Evolutionary conservation across 176 grass and related monocot genomes (phyloP), one percentile per base, ranked within the genome.

Genomic region (Areca catechu): DNA sequence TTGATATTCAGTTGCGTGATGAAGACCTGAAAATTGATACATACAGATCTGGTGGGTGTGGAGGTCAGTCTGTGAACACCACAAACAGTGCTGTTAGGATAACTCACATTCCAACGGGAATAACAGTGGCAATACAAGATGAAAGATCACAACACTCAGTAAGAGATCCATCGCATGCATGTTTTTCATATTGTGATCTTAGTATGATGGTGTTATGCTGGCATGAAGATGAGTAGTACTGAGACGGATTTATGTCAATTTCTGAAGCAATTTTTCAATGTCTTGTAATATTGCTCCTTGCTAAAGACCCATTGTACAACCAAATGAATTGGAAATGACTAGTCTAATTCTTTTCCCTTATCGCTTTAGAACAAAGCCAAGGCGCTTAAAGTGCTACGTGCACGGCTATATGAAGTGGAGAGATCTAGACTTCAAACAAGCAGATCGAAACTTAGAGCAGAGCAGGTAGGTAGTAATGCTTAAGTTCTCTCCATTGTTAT

Each of bases 141-240:
- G 93, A 97, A 86, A 97, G 93, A 76, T 97, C 87, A 34, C 92
- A 97, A 21, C 92, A 97, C 76, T 84, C 80, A 83, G 92, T 97
- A 71, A 60, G 37, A 19, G 55, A 22, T 19, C 9, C 34, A 43
- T 43, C 10, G 12, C 9, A 14, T 43, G 34, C 7, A 43, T 9
- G 3, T 43, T 12, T 43, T 12, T 43, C 34, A 43, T 43, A 43
- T 12, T 14, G 3, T 43, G 9, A 3, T 14, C 34, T 14, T 12
- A 43, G 2, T 43, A 12, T 43, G 34, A 7, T 43, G 30, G 30
- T 37, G 30, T 5, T 37, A 2, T 37, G 30, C 30, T 9, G 34
- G 34, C 34, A 14, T 43, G 34, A 43, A 12, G 14, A 43, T 43
- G 14, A 43, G 7, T 14, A 43, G 9, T 43, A 43, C 9, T 12